Base-by-base conservation (phyloP, 2,329 filamentous ascomycete genomes). In the Podosphaera fusca region DNA sequence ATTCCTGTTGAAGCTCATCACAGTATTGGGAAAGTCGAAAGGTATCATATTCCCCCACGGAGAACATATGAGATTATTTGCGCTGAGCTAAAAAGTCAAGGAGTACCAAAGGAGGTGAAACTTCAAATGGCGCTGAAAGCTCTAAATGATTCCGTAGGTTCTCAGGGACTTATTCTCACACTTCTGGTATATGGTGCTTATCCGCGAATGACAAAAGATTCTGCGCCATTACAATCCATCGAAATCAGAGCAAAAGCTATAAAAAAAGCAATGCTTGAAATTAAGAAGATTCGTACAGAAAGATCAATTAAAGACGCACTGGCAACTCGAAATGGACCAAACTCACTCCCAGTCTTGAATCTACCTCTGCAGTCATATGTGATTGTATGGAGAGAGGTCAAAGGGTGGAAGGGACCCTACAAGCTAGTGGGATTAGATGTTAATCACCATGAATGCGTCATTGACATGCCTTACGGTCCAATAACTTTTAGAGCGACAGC, bases 191-290 rank as follows among this genome's bases (percentile, higher is more conserved):
- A 21, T 21, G 21, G 53, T 10, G 53, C 53, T 21, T 55, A n/a
- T 34, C 54, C 54, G 30, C 35, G 38, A 31, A 55, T 55, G 35
- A 31, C 12, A 42, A 45, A 46, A 55, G 2, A 34, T 14, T 34
- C 35, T 46, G 14, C 34, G 45, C 31, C 34, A 35, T 49, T 34
- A 35, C 34, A 34, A 30, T 40, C 55, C 3, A 29, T 50, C 12
- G 36, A n/a, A 9, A 34, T 54, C 49, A 2, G 52, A n/a, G 46
- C 58, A 42, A 40, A 21, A 7, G 52, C 59, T 8, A n/a, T 58
- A 12, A 55, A 56, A 29, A 60, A 58, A 31, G 59, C 57, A 10
- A 58, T 57, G 47, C 55, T 38, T 1, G 57, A 60, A 51, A 47
- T 60, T 12, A 6, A 52, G 12, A 60, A 21, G 21, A 49, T 49